phyloP scores from a whole-genome alignment of 2,329 filamentous ascomycete genomes.

The Mariannaea elegans region DNA sequence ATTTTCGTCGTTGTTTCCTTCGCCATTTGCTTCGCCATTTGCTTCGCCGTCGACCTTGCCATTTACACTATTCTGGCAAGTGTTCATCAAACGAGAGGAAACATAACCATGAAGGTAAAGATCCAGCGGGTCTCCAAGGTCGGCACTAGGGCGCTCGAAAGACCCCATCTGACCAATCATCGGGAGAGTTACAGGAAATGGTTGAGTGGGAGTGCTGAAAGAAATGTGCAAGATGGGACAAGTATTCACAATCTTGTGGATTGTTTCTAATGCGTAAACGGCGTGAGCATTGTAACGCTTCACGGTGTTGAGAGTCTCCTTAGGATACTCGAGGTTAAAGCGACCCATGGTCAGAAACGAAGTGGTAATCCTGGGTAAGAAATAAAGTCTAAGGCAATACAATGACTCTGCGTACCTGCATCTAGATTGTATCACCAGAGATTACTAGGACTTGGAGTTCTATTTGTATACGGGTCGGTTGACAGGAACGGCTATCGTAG shows the following conservation, averaged over 20 bases:
- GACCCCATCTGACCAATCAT: constrained; percentile 89
- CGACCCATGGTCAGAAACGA: constrained; percentile 42
- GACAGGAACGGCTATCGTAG: not conserved
- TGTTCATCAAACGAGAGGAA: constrained; percentile 78
- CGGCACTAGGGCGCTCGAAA: constrained; percentile 69
- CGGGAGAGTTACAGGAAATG: constrained; percentile 80
- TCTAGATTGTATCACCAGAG: too few species aligned
- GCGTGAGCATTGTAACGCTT: constrained; percentile 73
- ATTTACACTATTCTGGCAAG: constrained; percentile 49
- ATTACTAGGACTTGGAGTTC: not conserved
- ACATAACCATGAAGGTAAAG: constrained; percentile 89
- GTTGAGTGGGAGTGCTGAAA: constrained; percentile 70
- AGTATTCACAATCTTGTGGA: constrained; percentile 81
- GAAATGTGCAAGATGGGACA: constrained; percentile 82
- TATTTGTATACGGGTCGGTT: not conserved
- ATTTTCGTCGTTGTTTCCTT: not conserved
- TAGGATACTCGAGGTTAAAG: constrained; percentile 67
- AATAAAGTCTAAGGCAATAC: too few species aligned
- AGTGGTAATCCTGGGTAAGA: not conserved
- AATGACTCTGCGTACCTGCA: not conserved
- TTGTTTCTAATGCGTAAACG: constrained; percentile 75
- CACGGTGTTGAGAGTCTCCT: constrained; percentile 69
- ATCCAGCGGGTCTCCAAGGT: constrained; percentile 72
- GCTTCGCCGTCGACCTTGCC: not conserved
- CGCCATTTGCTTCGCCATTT: not conserved